These are phyloP conservation scores for Thermothelomyces thermophilus DNA, from an alignment of 2,329 filamentous ascomycete genomes.

Conservation along the genomic window DNA sequence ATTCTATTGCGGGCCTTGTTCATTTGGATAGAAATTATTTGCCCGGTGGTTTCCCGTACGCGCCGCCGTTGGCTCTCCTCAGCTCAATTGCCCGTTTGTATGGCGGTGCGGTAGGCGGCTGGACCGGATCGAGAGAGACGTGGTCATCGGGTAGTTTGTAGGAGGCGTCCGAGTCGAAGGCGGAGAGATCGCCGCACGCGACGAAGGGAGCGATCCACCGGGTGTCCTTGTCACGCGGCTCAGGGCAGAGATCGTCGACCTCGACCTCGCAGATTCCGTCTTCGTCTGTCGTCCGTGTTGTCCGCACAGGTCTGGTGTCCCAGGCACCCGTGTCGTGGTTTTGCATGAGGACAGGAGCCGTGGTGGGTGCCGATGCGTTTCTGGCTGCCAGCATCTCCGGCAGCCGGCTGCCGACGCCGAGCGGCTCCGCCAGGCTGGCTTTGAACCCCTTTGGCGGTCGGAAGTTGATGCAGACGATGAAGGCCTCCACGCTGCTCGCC, in stretches of 20 bases:
- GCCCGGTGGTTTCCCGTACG: conserved; percentile 61
- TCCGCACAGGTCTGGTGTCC: conserved; percentile 27
- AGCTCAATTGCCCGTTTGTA: conserved; percentile 89
- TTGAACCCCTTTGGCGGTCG: conserved; percentile 69
- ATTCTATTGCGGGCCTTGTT: no score
- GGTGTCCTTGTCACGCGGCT: conserved; percentile 35
- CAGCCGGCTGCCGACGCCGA: conserved; percentile 57
- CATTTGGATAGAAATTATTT: no score
- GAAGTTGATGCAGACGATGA: conserved; percentile 87
- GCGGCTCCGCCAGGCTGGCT: conserved; percentile 66
- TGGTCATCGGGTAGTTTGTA: conserved; percentile 83
- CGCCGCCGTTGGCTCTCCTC: conserved; percentile 67
- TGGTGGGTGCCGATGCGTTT: conserved; percentile 34
- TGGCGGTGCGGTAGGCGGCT: conserved; percentile 90
- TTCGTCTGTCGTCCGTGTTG: conserved; percentile 17
- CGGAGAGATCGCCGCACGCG: conserved; percentile 91
- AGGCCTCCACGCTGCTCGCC: conserved; percentile 95
- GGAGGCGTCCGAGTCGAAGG: conserved; percentile 92
- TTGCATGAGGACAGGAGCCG: conserved; percentile 40
- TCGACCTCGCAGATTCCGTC: conserved; percentile 41
- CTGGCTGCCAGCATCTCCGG: conserved; percentile 43
- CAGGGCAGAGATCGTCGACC: conserved; percentile 41
- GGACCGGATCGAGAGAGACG: conserved; percentile 82
- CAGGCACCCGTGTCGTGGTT: conserved; percentile 40
- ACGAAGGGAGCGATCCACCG: conserved; percentile 93